Percentiles rank a stretch among this genome's conserved stretches.
These are phyloP conservation scores for Nakaseomyces bracarensis DNA, from an alignment of 1,139 yeast genomes.

Conservation along the genomic window DNA sequence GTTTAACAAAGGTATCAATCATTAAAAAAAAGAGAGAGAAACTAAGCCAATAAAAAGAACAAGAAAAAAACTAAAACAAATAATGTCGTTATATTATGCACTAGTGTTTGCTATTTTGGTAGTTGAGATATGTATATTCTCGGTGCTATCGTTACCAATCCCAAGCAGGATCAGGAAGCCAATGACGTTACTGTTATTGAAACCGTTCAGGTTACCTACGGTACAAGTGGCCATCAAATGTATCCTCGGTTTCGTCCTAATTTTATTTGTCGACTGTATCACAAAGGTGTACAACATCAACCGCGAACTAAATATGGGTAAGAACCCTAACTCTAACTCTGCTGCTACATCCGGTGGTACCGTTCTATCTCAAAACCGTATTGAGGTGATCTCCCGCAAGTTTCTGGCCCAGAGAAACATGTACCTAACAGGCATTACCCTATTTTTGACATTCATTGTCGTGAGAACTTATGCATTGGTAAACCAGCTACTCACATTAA, in stretches of 20 bases:
- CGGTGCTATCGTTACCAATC: slow-evolving; percentile 74
- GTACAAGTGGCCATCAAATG: slow-evolving; percentile 75
- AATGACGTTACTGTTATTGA: slow-evolving; percentile 52
- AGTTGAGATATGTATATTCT: slow-evolving; percentile 72
- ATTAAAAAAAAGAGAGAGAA: not conserved
- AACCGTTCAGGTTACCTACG: slow-evolving; percentile 63
- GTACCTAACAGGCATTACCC: slow-evolving; percentile 92
- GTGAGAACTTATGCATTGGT: slow-evolving; percentile 82
- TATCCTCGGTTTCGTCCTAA: slow-evolving; percentile 71
- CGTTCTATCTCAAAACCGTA: slow-evolving; percentile 20
- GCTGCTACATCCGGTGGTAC: slow-evolving; percentile 10
- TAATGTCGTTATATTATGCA: slow-evolving; percentile 29
- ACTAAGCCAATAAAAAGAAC: not conserved
- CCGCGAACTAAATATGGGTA: slow-evolving; percentile 41
- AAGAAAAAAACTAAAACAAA: not conserved
- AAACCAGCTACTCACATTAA: slow-evolving; percentile 62
- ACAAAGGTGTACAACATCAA: slow-evolving; percentile 72
- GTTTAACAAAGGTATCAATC: too few relatives aligned
- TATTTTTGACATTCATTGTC: slow-evolving; percentile 78
- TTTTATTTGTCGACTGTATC: slow-evolving; percentile 81
- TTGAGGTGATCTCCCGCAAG: slow-evolving; percentile 47
- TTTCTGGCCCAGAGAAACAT: slow-evolving; percentile 95
- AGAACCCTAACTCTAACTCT: slow-evolving; percentile 10
- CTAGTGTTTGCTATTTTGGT: slow-evolving; percentile 63
- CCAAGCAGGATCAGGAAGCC: slow-evolving; percentile 70